A percentile compares a stretch with the other conserved stretches of the same genome.
These are phyloP conservation scores for Penicillium sp. DNA, from an alignment of 2,329 filamentous ascomycete species.

Conservation along the genomic window DNA sequence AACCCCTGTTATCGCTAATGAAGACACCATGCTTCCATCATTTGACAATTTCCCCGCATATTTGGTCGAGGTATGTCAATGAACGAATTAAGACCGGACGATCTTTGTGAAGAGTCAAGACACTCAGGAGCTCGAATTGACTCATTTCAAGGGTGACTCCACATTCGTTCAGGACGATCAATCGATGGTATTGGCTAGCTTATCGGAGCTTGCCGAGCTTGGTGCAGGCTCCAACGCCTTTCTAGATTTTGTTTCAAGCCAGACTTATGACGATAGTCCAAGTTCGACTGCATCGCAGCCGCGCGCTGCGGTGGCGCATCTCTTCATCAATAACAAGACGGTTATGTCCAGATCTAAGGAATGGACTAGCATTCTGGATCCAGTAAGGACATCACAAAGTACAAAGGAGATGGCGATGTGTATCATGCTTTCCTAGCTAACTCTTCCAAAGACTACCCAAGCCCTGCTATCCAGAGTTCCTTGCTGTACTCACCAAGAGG, in stretches of 20 bases:
- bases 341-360: slow-evolving; percentile 23
- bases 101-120: background rate
- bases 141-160: background rate
- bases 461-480: slow-evolving; percentile 23
- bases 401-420: background rate
- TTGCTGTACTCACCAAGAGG: slow-evolving; percentile 19
- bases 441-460: slow-evolving; percentile 13
- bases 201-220: background rate
- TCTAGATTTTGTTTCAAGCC: background rate
- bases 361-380: slow-evolving; percentile 26
- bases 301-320: slow-evolving; percentile 8
- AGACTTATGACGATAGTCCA: background rate
- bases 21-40: background rate
- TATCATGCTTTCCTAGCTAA: background rate
- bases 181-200: background rate
- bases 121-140: background rate
- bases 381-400: slow-evolving; percentile 12
- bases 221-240: background rate
- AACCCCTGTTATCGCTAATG: background rate
- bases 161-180: background rate
- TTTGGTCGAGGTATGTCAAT: background rate
- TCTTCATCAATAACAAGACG: slow-evolving; percentile 25
- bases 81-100: background rate
- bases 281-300: background rate
- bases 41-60: background rate